Evolutionary conservation across 768 basidiomycete species (phyloP), one percentile per base, ranked within the genome.

Genomic region (Termitomyces sp.): DNA sequence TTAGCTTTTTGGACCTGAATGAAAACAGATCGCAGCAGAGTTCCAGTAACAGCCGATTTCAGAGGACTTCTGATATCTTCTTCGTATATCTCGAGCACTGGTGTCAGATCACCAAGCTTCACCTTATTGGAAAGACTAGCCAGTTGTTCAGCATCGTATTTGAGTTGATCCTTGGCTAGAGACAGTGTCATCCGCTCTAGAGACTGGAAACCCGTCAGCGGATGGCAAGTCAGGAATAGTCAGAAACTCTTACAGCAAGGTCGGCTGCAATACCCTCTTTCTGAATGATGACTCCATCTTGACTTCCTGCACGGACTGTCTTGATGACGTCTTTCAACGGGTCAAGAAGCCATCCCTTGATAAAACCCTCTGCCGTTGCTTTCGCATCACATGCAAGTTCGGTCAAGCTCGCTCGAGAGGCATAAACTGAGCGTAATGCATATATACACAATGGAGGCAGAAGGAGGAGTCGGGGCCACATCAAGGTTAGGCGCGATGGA

Each of bases 1-100:
- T 98, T 98, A 57, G 94, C 89, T 70, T 98, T 98, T 64, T 98
- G 96, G 0, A 98, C 81, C 67, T 98, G 96, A 31, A 99, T 87
- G 61, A 98, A 86, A 48, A 94, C 73, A 1, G 91, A 86, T 29
- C 96, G 81, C 18, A 98, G 75, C 8, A 98, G 76, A 15, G 86
- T 88, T 4, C 96, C 96, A 6, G 80, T 74, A 4, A 98, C 59
- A 5, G 87, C 91, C 20, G 90, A 93, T 64, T 82, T 86, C 47
- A 98, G 64, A 0, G 96, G 96, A n/a, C 75, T 82, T 68, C 87
- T 87, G 73, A 98, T 92, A 65, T 98, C 94, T 59, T 89, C 83
- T 73, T 98, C 96, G 66, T 96, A 98, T 5, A 94, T 80, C 66
- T 86, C 76, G 60, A 96, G 79, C 5, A 98, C 87, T 18, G 92